Base-by-base conservation (phyloP, 2,329 filamentous ascomycete genomes). In the Nannizziopsis arthrosporioides region DNA sequence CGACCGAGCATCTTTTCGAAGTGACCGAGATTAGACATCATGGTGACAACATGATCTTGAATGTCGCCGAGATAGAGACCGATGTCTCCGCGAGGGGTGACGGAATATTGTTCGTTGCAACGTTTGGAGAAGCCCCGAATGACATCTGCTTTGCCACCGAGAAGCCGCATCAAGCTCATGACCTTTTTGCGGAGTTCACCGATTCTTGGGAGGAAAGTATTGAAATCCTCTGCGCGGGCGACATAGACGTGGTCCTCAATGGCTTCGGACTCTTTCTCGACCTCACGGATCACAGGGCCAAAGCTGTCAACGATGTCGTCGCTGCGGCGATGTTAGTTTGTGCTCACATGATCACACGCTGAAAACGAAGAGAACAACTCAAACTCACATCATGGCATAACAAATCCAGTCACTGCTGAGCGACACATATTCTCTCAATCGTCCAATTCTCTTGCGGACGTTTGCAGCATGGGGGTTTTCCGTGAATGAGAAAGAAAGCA, bases 261-360 rank as follows among this genome's bases (percentile, higher is more conserved):
- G 9, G 79, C 78, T 63, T 98, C 92, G 1, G 90, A 89, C 59
- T 94, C 86, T 14, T 80, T 68, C 68, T 98, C 92, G 44, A 94
- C 83, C 47, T 85, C 82, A 49, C 80, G 81, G 54, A 98, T 94
- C 27, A 88, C 81, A 11, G 90, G 90, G 0, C 85, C 89, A 60
- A 96, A 98, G 17, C 81, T 86, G 69, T 98, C 92, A 51, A 96
- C 92, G 61, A 98, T 98, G 62, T 98, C 87, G 66, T 98, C 92
- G 63, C 83, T 85, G 49, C 32, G 10, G 14, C n/a, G 54, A 68
- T 53, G 67, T 61, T 43, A 51, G 32, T 22, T 32, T n/a, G 5
- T 7, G 11, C 42, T 18, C 14, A 17, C 15, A 15, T 32, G 19
- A 31, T 12, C 17, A 18, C n/a, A n/a, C 17, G 27, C 12, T 35